Evolutionary conservation across 805 yeast species (phyloP).

Genomic region (Schwanniomyces polymorphus): DNA sequence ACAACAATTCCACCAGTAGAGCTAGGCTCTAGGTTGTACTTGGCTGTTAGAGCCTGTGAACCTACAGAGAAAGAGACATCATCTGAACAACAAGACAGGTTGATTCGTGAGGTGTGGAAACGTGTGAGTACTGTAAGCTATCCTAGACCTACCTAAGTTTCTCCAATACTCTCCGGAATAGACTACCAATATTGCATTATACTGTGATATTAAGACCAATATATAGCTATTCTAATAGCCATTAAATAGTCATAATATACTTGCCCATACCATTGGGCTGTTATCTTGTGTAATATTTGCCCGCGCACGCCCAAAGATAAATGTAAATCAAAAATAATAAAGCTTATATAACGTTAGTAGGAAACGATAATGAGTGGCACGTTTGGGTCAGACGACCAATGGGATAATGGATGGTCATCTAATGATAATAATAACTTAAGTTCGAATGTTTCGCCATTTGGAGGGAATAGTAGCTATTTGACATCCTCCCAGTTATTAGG

Average conservation of each 20-base stretch:
- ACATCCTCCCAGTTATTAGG: slow-evolving; percentile 25
- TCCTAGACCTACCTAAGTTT: slow-evolving; percentile 1
- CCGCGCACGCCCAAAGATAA: background rate
- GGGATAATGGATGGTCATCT: slow-evolving; percentile 41
- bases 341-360: background rate
- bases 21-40: slow-evolving; percentile 11
- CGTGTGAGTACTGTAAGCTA: slow-evolving; percentile 9
- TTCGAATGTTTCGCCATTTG: slow-evolving; percentile 5
- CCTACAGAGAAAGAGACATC: slow-evolving; percentile 6
- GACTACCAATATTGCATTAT: no score
- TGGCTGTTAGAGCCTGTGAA: slow-evolving; percentile 9
- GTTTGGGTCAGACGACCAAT: slow-evolving; percentile 30
- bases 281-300: no score
- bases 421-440: slow-evolving; percentile 8
- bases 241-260: no score
- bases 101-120: slow-evolving; percentile 11
- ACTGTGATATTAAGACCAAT: no score
- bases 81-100: slow-evolving; percentile 9
- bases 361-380: slow-evolving; percentile 11
- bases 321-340: background rate
- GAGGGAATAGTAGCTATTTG: slow-evolving; percentile 14
- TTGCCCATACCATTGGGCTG: no score
- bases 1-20: slow-evolving; percentile 4
- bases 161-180: background rate
- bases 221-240: no score